These are phyloP conservation scores for Sclerotinia glacialis DNA, from an alignment of 2,329 filamentous ascomycete species.

Conservation along the genomic window DNA sequence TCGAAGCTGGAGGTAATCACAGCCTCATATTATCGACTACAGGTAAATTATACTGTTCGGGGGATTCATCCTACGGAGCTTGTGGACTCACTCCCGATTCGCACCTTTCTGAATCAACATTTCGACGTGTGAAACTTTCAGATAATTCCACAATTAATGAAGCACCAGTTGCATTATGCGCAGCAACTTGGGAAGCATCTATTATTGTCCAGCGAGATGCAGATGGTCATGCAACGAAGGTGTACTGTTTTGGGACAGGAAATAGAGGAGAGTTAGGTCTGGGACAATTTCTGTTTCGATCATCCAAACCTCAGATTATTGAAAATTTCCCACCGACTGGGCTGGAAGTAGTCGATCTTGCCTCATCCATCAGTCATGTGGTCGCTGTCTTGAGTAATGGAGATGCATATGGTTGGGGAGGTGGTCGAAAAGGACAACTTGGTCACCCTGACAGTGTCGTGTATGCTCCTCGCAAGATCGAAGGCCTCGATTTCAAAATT, in stretches of 20 bases:
- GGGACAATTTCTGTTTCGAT: slow-evolving; percentile 51
- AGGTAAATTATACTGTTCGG: slow-evolving; percentile 63
- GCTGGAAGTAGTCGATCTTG: slow-evolving; percentile 59
- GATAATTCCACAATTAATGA: slow-evolving; percentile 34
- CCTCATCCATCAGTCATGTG: slow-evolving; percentile 75
- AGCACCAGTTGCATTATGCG: slow-evolving; percentile 45
- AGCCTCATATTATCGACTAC: slow-evolving; percentile 68
- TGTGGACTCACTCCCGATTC: slow-evolving; percentile 45
- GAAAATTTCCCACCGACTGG: slow-evolving; percentile 61
- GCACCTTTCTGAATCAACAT: slow-evolving; percentile 22
- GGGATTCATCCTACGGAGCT: slow-evolving; percentile 55
- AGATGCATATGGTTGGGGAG: slow-evolving; percentile 84
- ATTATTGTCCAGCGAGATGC: slow-evolving; percentile 55
- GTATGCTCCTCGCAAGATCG: slow-evolving; percentile 60
- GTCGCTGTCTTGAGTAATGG: slow-evolving; percentile 72
- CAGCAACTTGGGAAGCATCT: slow-evolving; percentile 78
- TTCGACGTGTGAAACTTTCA: slow-evolving; percentile 29
- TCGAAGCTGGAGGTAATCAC: slow-evolving; percentile 76
- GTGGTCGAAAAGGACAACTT: slow-evolving; percentile 79
- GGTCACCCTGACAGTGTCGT: slow-evolving; percentile 57
- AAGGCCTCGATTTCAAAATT: slow-evolving; percentile 58
- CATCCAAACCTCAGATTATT: slow-evolving; percentile 50
- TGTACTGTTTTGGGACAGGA: slow-evolving; percentile 66
- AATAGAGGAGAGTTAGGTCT: slow-evolving; percentile 71
- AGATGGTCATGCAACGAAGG: slow-evolving; percentile 44